Base-by-base conservation (phyloP, 179 eudicot genomes). In the Spinacia oleracea region DNA sequence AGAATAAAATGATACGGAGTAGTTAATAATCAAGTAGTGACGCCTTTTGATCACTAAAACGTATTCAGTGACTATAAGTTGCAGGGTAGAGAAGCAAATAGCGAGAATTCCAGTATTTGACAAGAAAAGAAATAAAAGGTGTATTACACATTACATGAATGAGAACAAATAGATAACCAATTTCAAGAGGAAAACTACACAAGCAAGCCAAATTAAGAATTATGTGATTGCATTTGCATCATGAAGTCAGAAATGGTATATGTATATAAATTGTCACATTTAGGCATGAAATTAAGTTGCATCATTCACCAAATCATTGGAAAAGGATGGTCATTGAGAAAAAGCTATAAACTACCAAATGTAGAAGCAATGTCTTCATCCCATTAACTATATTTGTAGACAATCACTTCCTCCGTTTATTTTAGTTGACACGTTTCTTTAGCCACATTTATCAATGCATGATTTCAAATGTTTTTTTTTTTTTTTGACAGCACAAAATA, bases 321-420 rank as follows among this genome's bases (percentile, higher is more conserved):
- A 67, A 74, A 46, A 29, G 27, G 48, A 74, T 34, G 66, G 62
- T 16, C 65, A 77, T 18, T 16, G 31, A 56, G 50, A 56, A 18
- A 50, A 43, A 53, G 11, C 5, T 23, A 46, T 53, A 77, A 55
- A 46, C 38, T 72, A 11, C 65, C 56, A 73, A 53, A 64, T 35
- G n/a, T 70, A 81, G 55, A 66, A 77, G 75, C 56, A 45, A 78
- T 53, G 77, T 56, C 58, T 56, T 77, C 62, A 72, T 77, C 66
- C 59, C 34, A 72, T 20, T 7, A 25, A 70, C 35, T 16, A 60
- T 23, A 45, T 72, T 21, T 11, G 43, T 29, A 45, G 9, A 60
- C 29, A 75, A 48, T 38, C 34, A 43, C n/a, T n/a, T n/a, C n/a
- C n/a, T n/a, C n/a, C n/a, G n/a, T n/a, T n/a, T n/a, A n/a, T n/a